These are phyloP conservation scores for Dacryopinax spathularia DNA, from an alignment of 768 basidiomycete species.

Conservation along the genomic window DNA sequence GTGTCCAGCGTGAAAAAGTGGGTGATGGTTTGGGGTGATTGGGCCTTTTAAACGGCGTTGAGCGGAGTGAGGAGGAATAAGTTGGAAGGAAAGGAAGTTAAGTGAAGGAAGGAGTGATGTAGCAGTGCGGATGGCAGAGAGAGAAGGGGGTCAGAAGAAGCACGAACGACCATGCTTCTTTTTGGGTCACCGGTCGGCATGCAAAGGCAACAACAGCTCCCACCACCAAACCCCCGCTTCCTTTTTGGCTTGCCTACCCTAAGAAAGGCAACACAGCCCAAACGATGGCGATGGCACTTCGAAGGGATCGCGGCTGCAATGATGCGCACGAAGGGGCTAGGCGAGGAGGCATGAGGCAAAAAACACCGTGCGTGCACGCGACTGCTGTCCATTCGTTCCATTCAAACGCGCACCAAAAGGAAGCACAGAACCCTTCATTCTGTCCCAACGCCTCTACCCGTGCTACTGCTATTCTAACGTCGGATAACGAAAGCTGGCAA, in stretches of 20 bases:
- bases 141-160: background rate
- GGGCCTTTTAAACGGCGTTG: background rate
- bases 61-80: background rate
- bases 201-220: too few relatives aligned
- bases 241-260: too few relatives aligned
- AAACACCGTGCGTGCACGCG: background rate
- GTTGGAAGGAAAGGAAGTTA: background rate
- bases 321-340: background rate
- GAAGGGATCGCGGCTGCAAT: background rate
- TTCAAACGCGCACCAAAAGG: conserved; percentile 3
- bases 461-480: too few relatives aligned
- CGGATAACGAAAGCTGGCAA: background rate
- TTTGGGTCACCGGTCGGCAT: conserved; percentile 3
- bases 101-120: conserved; percentile 3
- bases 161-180: background rate
- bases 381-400: background rate
- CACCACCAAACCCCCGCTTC: too few relatives aligned
- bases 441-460: too few relatives aligned
- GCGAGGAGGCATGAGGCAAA: conserved; percentile 3
- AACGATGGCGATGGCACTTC: too few relatives aligned
- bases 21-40: too few relatives aligned
- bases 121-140: background rate
- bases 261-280: too few relatives aligned
- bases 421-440: too few relatives aligned
- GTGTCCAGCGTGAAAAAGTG: background rate